These are phyloP conservation scores for Aegilops speltoides DNA, from an alignment of 176 grass and related monocot genomes.

Conservation along the genomic window DNA sequence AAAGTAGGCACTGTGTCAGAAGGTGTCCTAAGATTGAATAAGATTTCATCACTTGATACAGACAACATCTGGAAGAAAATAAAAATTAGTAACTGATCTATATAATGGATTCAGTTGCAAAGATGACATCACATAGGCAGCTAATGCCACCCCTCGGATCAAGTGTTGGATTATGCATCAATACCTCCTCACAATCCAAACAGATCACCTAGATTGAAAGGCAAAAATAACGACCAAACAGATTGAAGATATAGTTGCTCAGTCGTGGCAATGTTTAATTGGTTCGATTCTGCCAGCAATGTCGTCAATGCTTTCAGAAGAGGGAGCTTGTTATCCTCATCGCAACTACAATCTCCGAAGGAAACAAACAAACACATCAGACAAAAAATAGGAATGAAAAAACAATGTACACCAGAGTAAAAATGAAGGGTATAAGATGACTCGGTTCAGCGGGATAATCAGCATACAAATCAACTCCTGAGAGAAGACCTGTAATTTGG, in stretches of 20 bases:
- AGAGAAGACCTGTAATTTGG: constrained; percentile 69
- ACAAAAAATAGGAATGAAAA: too few species aligned
- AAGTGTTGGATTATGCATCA: constrained; percentile 70
- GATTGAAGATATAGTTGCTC: constrained; percentile 20
- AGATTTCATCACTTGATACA: constrained; percentile 58
- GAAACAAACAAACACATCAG: too few species aligned
- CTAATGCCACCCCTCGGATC: constrained; percentile 44
- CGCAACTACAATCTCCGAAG: background rate
- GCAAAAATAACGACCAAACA: too few species aligned
- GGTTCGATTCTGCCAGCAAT: constrained; percentile 97
- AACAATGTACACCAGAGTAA: background rate
- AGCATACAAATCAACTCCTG: constrained; percentile 68
- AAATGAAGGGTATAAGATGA: background rate
- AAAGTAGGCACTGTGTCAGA: constrained; percentile 44
- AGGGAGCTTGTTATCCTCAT: constrained; percentile 97
- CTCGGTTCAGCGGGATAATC: constrained; percentile 91
- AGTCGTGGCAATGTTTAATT: constrained; percentile 60
- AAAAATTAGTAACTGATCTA: background rate
- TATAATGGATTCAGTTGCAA: constrained; percentile 51
- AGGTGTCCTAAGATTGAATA: constrained; percentile 90
- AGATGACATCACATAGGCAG: constrained; percentile 34
- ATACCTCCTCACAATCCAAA: constrained; percentile 54
- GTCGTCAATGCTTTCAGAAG: constrained; percentile 85
- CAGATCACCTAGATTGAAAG: too few species aligned
- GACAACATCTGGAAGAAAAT: background rate